These are phyloP conservation scores for Alternaria sp. DNA, from an alignment of 2,329 filamentous ascomycete genomes.

Conservation along the genomic window DNA sequence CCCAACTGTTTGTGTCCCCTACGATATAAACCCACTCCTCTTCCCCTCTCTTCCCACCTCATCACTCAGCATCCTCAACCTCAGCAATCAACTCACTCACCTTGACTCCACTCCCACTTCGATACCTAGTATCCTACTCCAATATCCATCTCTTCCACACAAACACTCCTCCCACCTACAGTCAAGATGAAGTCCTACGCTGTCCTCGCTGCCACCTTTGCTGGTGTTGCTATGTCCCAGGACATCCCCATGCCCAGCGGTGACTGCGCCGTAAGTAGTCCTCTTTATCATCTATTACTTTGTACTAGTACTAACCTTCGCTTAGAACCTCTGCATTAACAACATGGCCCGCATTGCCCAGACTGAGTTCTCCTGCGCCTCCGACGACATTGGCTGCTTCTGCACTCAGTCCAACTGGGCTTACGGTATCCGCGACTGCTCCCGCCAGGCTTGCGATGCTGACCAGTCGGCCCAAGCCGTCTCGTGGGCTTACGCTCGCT, in stretches of 20 bases:
- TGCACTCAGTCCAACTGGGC: conserved; percentile 57
- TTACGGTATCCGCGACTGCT: conserved; percentile 60
- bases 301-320: conserved; percentile 15
- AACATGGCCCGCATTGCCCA: conserved; percentile 57
- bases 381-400: conserved; percentile 53
- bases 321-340: conserved; percentile 54
- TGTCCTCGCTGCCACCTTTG: conserved; percentile 45
- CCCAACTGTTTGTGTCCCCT: conserved; percentile 12
- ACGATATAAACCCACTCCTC: conserved; percentile 30
- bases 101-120: conserved; percentile 20
- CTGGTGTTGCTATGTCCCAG: conserved; percentile 49
- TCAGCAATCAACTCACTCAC: conserved; percentile 17
- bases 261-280: conserved; percentile 49
- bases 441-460: conserved; percentile 51
- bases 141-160: conserved; percentile 23
- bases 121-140: conserved; percentile 20
- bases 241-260: conserved; percentile 24
- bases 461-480: conserved; percentile 42
- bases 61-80: conserved; percentile 25
- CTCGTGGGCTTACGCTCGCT: conserved; percentile 46
- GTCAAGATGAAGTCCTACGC: conserved; percentile 52
- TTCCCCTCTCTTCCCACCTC: background rate
- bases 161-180: conserved; percentile 14
- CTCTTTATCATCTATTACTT: too few species aligned
- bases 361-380: conserved; percentile 52